Evolutionary conservation across 208 protist genomes (phyloP).

Genomic region (Balamuthia mandrillaris): DNA sequence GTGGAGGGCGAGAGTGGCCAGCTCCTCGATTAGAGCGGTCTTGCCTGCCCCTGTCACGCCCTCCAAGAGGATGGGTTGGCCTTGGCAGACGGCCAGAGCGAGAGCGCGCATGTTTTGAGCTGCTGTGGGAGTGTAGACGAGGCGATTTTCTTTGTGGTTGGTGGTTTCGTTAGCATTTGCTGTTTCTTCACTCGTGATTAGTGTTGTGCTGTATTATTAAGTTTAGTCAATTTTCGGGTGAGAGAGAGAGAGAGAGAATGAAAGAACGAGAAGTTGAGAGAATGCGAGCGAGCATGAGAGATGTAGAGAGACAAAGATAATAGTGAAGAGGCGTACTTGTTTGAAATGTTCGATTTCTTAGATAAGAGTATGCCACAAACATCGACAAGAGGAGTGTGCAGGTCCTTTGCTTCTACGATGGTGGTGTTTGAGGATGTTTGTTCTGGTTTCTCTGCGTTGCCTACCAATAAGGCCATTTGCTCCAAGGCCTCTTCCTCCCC

Average conservation of each 20-base stretch:
- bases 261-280: not conserved
- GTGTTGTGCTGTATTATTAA: not conserved
- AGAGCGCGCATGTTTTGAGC: conserved; percentile 38
- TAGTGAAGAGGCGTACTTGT: too few species aligned
- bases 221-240: not conserved
- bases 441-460: too few species aligned
- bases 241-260: not conserved
- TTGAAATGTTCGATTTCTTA: too few species aligned
- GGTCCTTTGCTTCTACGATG: too few species aligned
- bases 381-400: too few species aligned
- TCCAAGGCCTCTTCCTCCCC: too few species aligned
- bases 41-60: conserved; percentile 86
- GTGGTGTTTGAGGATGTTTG: too few species aligned
- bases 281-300: not conserved
- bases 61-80: conserved; percentile 70
- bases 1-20: conserved; percentile 72
- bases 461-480: too few species aligned
- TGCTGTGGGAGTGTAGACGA: conserved; percentile 31
- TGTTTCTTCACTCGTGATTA: not conserved
- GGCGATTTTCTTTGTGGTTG: not conserved
- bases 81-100: conserved; percentile 39
- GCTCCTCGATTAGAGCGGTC: conserved; percentile 79
- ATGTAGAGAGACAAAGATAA: not conserved
- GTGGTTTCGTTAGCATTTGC: not conserved
- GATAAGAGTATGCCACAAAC: too few species aligned